These are phyloP conservation scores for Rhodotorula kratochvilovae DNA, from an alignment of 768 basidiomycete genomes.

Conservation along the genomic window DNA sequence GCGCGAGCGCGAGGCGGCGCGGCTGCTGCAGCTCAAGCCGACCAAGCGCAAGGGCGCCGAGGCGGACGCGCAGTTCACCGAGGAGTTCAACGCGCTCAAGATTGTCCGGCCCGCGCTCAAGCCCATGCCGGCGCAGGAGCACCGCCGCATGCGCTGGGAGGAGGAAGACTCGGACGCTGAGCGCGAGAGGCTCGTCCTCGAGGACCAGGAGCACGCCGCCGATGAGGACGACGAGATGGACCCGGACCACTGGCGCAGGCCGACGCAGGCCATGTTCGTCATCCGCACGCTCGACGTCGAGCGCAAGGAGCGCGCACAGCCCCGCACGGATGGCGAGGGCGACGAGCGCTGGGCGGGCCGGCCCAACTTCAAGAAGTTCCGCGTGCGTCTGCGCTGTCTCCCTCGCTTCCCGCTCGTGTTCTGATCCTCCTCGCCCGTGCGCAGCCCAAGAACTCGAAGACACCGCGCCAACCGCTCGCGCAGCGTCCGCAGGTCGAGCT, in stretches of 20 bases:
- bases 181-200: conserved; percentile 12
- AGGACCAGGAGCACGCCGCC: conserved; percentile 14
- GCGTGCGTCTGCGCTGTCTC: conserved; percentile 4
- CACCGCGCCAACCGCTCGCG: conserved; percentile 4
- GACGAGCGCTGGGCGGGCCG: conserved; percentile 19
- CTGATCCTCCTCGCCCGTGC: no score
- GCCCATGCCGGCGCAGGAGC: conserved; percentile 16
- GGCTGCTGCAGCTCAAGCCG: conserved; percentile 33
- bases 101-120: conserved; percentile 27
- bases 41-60: conserved; percentile 22
- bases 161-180: conserved; percentile 36
- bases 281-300: conserved; percentile 19
- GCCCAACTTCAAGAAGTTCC: conserved; percentile 37
- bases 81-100: conserved; percentile 41
- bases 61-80: conserved; percentile 28
- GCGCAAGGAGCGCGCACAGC: conserved; percentile 7
- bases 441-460: conserved; percentile 33
- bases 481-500: conserved; percentile 14
- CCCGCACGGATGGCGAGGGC: conserved; percentile 5
- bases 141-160: conserved; percentile 23
- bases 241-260: conserved; percentile 25
- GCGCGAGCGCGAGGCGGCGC: conserved; percentile 9
- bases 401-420: no score
- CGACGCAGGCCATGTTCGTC: conserved; percentile 36
- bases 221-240: conserved; percentile 22